Evolutionary conservation across 768 basidiomycete species (phyloP), one percentile per base, ranked within the genome.

Genomic region (Imleria badia): DNA sequence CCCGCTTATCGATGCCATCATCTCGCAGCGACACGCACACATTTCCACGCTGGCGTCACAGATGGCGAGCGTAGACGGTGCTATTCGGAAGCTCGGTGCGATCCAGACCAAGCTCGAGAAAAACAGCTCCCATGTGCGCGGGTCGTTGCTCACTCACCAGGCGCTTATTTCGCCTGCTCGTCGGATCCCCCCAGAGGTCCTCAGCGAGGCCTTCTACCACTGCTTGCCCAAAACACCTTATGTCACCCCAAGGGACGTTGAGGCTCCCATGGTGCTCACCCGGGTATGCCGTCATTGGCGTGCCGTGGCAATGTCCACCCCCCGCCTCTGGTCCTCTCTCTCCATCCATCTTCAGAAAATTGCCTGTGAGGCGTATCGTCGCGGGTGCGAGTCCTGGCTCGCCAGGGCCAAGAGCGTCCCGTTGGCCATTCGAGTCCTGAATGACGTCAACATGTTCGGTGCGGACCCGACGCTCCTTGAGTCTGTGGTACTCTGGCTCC

Each of bases 221-320:
- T 72, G 66, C 51, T 45, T 73, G 6, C 59, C 67, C 13, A 56
- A 51, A 12, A 59, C 59, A 13, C 56, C 58, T 2, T 73, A 71
- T 34, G 50, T 62, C 33, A 58, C 60, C 7, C 71, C 71, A 43
- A 54, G 45, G 7, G 48, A 53, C 26, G 33, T 38, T 23, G 61
- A 61, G 23, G 40, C 60, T 30, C 71, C 69, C 22, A 48, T 72
- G 54, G 53, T 71, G 33, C 56, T 72, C 41, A 60, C 60, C 26
- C 60, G 41, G 12, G 66, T 72, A 22, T 72, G 69, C 44, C 62
- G 57, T 45, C 60, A 52, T n/a, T 72, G 71, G 71, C 70, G 67
- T 30, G 59, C 52, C 17, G 65, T 73, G 11, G 62, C 68, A 13
- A 26, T 69, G 14, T 60, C 69, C 13, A 69, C 72, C 12, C 71